Evolutionary conservation across 2,329 filamentous ascomycete genomes (phyloP).

Genomic region (Dactylellina sp.): DNA sequence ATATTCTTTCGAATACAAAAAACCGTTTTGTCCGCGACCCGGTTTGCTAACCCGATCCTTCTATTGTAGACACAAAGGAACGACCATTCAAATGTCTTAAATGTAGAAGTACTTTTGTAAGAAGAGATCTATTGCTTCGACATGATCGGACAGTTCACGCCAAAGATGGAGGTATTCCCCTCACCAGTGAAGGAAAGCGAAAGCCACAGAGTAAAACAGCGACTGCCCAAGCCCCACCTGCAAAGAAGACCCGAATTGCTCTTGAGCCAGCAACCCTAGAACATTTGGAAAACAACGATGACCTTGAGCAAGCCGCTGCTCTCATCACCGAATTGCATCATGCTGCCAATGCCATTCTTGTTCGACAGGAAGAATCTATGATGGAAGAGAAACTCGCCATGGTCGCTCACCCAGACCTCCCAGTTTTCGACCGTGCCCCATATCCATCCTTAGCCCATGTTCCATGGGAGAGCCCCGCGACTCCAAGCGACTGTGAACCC

Average conservation of each 20-base stretch:
- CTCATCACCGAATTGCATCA: conserved; percentile 98
- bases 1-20: conserved; percentile 17
- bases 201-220: conserved; percentile 80
- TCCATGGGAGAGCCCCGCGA: conserved; percentile 53
- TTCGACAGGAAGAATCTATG: conserved; percentile 68
- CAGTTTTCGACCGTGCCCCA: conserved; percentile 65
- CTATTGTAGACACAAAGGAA: conserved; percentile 87
- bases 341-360: conserved; percentile 85
- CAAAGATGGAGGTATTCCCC: conserved; percentile 92
- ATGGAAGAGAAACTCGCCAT: conserved; percentile 63
- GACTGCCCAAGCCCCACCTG: conserved; percentile 41
- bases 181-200: conserved; percentile 94
- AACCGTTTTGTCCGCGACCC: not conserved
- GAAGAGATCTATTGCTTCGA: conserved; percentile 92
- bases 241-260: conserved; percentile 67
- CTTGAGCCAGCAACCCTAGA: conserved; percentile 88
- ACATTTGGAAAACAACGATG: conserved; percentile 92
- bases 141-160: conserved; percentile 99
- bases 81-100: conserved; percentile 98
- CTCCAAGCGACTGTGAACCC: conserved; percentile 56
- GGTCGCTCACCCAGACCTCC: conserved; percentile 59
- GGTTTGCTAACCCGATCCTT: conserved; percentile 1
- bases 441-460: conserved; percentile 68
- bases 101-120: conserved; percentile 97
- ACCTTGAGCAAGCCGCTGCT: conserved; percentile 97